phyloP scores from a whole-genome alignment of 176 grass and related monocot species.

The Pontederia paniculata region DNA sequence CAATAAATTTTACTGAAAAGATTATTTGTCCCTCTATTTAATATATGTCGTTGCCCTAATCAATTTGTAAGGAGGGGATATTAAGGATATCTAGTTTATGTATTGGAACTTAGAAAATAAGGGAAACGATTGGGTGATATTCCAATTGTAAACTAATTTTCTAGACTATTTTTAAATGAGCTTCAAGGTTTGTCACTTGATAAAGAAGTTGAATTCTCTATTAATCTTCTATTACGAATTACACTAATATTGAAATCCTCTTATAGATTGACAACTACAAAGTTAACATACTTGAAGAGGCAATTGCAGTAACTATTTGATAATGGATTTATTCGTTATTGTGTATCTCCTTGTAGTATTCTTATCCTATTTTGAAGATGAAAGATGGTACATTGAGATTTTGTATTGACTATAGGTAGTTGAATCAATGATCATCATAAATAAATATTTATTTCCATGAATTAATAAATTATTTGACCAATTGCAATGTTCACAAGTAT shows the following conservation, averaged over 20 bases:
- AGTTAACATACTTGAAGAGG: background rate
- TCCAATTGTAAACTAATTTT: background rate
- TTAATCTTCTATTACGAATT: background rate
- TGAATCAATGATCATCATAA: background rate
- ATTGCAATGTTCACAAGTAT: background rate
- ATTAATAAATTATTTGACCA: background rate
- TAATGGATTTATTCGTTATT: no score
- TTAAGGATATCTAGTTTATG: background rate
- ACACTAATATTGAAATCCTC: background rate
- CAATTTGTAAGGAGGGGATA: background rate
- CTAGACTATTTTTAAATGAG: background rate
- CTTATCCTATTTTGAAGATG: no score
- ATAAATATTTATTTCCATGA: background rate
- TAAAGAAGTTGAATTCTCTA: background rate
- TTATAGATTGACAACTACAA: no score
- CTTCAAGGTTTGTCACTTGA: background rate
- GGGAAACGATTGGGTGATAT: background rate
- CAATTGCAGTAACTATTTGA: background rate
- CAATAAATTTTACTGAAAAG: background rate
- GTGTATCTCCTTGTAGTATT: no score
- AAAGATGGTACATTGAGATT: conserved; percentile 1
- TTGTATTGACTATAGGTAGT: background rate
- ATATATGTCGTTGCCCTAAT: background rate
- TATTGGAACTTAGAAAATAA: background rate
- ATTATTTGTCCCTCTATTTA: background rate